These are phyloP conservation scores for Phytophthora crassamura DNA, from an alignment of 352 stramenopile genomes.

Conservation along the genomic window DNA sequence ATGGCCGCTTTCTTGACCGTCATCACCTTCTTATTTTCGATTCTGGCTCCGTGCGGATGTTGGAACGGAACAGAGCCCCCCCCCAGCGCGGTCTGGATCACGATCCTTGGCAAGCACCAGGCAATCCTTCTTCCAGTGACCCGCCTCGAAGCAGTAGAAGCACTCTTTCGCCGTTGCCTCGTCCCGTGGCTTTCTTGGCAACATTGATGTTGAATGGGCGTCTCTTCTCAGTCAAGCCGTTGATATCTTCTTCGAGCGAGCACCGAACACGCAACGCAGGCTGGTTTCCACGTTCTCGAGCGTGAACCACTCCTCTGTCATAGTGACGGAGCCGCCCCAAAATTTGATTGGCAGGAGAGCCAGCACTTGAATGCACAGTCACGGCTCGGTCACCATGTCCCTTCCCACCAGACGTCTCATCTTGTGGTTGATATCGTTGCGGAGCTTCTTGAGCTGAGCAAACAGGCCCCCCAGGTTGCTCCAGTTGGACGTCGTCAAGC, in stretches of 20 bases:
- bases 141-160: not conserved
- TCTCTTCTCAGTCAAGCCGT: not conserved
- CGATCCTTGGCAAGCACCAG: not conserved
- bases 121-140: not conserved
- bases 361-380: not conserved
- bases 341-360: not conserved
- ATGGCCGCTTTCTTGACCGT: not conserved
- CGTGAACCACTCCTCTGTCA: not conserved
- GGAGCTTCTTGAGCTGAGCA: not conserved
- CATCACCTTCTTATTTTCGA: slow-evolving; percentile 2
- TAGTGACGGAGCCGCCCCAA: not conserved
- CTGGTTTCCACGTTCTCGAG: not conserved
- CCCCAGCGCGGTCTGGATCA: not conserved
- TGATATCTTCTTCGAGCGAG: slow-evolving; percentile 1
- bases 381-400: no score
- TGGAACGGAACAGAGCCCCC: not conserved
- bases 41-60: not conserved
- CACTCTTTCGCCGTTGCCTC: not conserved
- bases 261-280: not conserved
- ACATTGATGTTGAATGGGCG: no score
- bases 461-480: not conserved
- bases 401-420: no score
- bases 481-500: not conserved
- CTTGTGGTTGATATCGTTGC: not conserved
- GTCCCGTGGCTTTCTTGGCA: not conserved